Percentiles rank a stretch among this genome's conserved stretches.
Evolutionary conservation across 129 eudicot species (phyloP).

Genomic region (Escallonia rubra): DNA sequence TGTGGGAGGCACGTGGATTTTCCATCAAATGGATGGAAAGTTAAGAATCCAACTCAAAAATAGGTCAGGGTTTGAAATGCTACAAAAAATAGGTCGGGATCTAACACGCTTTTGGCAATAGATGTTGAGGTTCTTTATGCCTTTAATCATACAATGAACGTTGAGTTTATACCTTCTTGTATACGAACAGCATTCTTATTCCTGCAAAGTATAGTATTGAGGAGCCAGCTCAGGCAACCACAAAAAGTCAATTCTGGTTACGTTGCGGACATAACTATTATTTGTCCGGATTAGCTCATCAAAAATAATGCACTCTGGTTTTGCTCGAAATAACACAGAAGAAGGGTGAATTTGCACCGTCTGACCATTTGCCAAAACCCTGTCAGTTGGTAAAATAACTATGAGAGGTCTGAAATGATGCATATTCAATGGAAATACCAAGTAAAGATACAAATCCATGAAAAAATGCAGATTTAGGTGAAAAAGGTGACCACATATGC

Average conservation of each 20-base stretch:
- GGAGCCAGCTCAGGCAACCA: slow-evolving; percentile 97
- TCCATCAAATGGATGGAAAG: too few species aligned
- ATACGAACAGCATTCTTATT: slow-evolving; percentile 15
- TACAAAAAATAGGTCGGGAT: too few species aligned
- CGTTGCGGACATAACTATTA: slow-evolving; percentile 70
- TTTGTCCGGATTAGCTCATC: slow-evolving; percentile 74
- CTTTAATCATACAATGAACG: too few species aligned
- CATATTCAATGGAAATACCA: not conserved
- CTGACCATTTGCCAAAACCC: slow-evolving; percentile 84
- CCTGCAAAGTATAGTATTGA: slow-evolving; percentile 60
- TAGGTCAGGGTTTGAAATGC: too few species aligned
- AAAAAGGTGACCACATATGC: too few species aligned
- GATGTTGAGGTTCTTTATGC: too few species aligned
- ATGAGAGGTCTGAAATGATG: not conserved
- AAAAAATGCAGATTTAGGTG: not conserved
- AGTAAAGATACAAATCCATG: not conserved
- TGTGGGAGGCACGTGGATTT: too few species aligned
- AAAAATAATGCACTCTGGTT: slow-evolving; percentile 78
- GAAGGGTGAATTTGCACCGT: slow-evolving; percentile 84
- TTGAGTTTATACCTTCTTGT: too few species aligned
- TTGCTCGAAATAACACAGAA: slow-evolving; percentile 59
- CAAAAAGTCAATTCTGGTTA: slow-evolving; percentile 75
- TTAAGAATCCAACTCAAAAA: too few species aligned
- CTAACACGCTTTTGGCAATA: too few species aligned
- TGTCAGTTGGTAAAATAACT: slow-evolving; percentile 24